Conservation (phyloP, 1,139 yeast genomes). For the Taphrina pruni region DNA sequence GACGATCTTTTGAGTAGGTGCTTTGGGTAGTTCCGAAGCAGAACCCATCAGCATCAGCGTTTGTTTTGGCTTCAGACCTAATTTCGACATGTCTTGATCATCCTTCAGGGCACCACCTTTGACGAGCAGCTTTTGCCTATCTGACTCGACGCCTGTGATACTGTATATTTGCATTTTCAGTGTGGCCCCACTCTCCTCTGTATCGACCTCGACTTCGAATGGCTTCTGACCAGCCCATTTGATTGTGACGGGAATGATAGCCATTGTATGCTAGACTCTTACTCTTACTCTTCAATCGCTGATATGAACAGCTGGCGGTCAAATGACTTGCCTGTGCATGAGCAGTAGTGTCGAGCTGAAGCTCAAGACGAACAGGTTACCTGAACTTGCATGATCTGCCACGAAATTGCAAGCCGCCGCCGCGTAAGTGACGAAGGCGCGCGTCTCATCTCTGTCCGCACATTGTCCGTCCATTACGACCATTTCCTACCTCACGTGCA, state of each 20-base stretch:
- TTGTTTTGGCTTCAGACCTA: slow-evolving; percentile 68
- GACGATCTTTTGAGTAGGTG: slow-evolving; percentile 62
- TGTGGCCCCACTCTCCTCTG: slow-evolving; percentile 61
- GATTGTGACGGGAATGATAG: slow-evolving; percentile 35
- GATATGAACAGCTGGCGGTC: too few relatives aligned
- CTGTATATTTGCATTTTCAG: slow-evolving; percentile 75
- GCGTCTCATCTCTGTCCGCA: slow-evolving; percentile 13
- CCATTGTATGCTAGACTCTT: neutral
- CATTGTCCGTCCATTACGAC: too few relatives aligned
- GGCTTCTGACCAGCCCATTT: slow-evolving; percentile 55
- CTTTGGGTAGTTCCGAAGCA: slow-evolving; percentile 71
- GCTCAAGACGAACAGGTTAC: neutral
- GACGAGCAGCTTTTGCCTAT: slow-evolving; percentile 85
- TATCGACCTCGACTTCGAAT: slow-evolving; percentile 68
- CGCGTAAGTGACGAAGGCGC: slow-evolving; percentile 11
- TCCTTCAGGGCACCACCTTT: slow-evolving; percentile 52
- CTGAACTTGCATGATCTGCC: neutral
- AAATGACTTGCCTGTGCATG: too few relatives aligned
- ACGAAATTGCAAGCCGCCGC: slow-evolving; percentile 17
- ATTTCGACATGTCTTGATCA: slow-evolving; percentile 32
- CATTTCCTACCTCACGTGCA: neutral
- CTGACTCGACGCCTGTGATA: slow-evolving; percentile 79
- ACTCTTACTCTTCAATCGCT: too few relatives aligned
- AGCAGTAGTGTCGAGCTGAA: too few relatives aligned
- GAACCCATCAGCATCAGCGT: slow-evolving; percentile 91